phyloP scores from a whole-genome alignment of 2,329 filamentous ascomycete genomes.

The Fusarium palustre region DNA sequence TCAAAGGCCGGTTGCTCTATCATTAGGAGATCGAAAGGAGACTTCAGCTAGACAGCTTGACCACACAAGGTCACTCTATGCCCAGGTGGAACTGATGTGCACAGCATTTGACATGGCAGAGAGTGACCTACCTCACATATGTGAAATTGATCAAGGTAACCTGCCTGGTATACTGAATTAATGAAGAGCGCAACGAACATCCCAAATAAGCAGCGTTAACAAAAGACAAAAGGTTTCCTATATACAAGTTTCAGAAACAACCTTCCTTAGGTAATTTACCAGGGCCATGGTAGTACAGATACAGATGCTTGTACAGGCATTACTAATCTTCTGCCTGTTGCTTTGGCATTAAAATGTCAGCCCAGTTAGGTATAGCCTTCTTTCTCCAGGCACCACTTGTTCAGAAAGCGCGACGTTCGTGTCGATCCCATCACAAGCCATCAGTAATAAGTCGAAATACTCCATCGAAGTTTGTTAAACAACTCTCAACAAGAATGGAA shows the following conservation, averaged over 20 bases:
- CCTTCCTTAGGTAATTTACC: too few relatives aligned
- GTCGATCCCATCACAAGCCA: not conserved
- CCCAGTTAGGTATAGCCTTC: not conserved
- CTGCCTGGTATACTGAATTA: not conserved
- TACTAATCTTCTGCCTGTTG: not conserved
- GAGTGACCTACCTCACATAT: not conserved
- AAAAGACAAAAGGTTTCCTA: not conserved
- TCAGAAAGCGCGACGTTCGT: not conserved
- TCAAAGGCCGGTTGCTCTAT: rapidly evolving
- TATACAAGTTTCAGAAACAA: not conserved
- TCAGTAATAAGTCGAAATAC: not conserved
- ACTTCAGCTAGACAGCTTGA: too few relatives aligned
- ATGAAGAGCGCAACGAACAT: too few relatives aligned
- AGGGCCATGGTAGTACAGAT: not conserved
- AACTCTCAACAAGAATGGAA: not conserved
- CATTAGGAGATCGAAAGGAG: too few relatives aligned
- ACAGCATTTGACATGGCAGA: not conserved
- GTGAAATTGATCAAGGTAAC: not conserved
- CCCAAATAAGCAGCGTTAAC: too few relatives aligned
- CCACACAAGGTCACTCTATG: not conserved
- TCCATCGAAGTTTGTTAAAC: not conserved
- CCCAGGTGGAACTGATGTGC: not conserved
- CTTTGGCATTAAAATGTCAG: not conserved
- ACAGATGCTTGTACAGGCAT: not conserved
- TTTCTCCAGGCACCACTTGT: not conserved